Conservation (phyloP, 805 yeast genomes). For the Wickerhamomyces rabaulensis region DNA sequence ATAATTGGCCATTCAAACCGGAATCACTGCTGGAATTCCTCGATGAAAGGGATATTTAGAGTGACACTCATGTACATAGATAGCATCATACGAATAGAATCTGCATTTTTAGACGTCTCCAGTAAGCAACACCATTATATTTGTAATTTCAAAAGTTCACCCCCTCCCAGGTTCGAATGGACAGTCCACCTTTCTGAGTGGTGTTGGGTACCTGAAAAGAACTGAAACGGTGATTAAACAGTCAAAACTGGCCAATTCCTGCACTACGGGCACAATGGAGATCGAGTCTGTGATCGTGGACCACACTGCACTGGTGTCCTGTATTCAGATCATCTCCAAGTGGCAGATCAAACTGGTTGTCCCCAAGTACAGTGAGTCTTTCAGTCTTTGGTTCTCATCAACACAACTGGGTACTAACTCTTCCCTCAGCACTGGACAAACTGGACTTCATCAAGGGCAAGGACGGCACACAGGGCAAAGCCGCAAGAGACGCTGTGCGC, state of each 20-base stretch:
- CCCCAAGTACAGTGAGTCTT: not conserved
- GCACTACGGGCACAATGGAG: no score
- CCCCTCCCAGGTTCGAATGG: no score
- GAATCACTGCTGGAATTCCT: slow-evolving; percentile 29
- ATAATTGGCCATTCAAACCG: slow-evolving; percentile 87
- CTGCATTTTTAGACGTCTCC: no score
- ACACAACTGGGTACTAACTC: no score
- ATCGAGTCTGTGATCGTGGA: not conserved
- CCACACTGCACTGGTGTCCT: not conserved
- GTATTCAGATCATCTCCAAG: not conserved
- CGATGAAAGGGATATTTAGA: slow-evolving; percentile 17
- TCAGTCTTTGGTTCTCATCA: no score
- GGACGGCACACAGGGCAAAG: not conserved
- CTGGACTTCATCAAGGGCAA: not conserved
- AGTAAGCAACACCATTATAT: no score
- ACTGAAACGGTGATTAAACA: no score
- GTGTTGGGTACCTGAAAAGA: no score
- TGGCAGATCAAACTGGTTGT: not conserved
- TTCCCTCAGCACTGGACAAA: not conserved
- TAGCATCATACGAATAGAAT: no score
- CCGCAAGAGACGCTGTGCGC: not conserved
- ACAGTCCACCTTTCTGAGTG: no score
- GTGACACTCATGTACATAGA: not conserved
- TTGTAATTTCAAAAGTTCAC: no score
- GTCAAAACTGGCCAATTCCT: no score